A percentile compares a stretch with the other conserved stretches of the same genome.
phyloP scores from a whole-genome alignment of 2,329 filamentous ascomycete genomes.

The Xylaria sp. region DNA sequence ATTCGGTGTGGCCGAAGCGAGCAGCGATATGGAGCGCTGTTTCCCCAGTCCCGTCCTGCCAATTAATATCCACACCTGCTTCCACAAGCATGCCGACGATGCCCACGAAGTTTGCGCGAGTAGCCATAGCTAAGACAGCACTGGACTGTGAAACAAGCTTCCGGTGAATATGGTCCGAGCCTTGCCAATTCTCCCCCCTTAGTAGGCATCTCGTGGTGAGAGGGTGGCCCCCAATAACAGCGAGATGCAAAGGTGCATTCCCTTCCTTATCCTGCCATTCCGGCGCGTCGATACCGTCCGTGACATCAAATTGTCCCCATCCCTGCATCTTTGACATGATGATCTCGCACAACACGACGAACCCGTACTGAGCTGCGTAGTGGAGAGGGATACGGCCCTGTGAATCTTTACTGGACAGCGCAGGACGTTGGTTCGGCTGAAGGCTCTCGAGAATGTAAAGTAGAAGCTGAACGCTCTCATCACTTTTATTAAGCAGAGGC shows the following conservation, averaged over 20 bases:
- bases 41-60: conserved; percentile 87
- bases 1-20: conserved; percentile 82
- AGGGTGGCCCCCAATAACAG: conserved; percentile 88
- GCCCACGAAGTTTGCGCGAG: conserved; percentile 81
- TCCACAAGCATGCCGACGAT: conserved; percentile 90
- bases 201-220: conserved; percentile 83
- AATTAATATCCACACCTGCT: conserved; percentile 91
- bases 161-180: conserved; percentile 66
- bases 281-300: conserved; percentile 82
- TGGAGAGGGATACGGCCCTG: conserved; percentile 87
- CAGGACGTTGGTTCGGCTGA: conserved; percentile 67
- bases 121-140: conserved; percentile 84
- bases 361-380: conserved; percentile 93
- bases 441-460: conserved; percentile 70
- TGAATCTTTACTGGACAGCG: conserved; percentile 72
- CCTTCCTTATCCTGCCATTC: conserved; percentile 94
- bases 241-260: conserved; percentile 87
- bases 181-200: conserved; percentile 78
- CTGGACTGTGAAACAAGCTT: conserved; percentile 81
- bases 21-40: conserved; percentile 92
- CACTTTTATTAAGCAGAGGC: conserved; percentile 68
- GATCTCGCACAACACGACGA: conserved; percentile 86
- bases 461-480: conserved; percentile 76
- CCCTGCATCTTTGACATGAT: conserved; percentile 87
- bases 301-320: conserved; percentile 86